Evolutionary conservation across 2,329 filamentous ascomycete species (phyloP).

Genomic region (Hypoxylon sp.): DNA sequence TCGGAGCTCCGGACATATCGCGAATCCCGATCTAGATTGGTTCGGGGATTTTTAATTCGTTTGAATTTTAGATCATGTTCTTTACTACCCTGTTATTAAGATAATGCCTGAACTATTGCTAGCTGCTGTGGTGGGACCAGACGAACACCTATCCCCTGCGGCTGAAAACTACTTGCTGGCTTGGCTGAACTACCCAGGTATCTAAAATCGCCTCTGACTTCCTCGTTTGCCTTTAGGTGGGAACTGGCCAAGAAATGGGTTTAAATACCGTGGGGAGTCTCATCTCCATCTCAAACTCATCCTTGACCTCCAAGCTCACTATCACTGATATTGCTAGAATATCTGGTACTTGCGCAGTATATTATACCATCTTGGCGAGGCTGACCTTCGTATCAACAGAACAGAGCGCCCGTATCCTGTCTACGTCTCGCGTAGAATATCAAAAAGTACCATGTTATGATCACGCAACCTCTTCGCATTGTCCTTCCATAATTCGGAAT

Average conservation of each 20-base stretch:
- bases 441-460: not conserved
- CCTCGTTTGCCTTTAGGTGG: not conserved
- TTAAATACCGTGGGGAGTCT: constrained; percentile 2
- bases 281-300: not conserved
- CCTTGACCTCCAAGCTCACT: not conserved
- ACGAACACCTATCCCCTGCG: constrained; percentile 19
- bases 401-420: not conserved
- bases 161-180: constrained; percentile 22
- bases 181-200: constrained; percentile 1
- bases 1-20: constrained; percentile 35
- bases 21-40: constrained; percentile 2
- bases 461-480: constrained; percentile 24
- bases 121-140: constrained; percentile 30
- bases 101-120: constrained; percentile 11
- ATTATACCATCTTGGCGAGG: constrained; percentile 7
- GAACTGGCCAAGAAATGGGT: not conserved
- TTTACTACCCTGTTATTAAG: not conserved
- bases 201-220: constrained; percentile 14
- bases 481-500: constrained; percentile 23
- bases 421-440: not conserved
- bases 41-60: constrained; percentile 6
- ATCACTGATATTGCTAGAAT: constrained; percentile 4
- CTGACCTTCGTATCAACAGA: constrained; percentile 7
- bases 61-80: not conserved
- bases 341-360: constrained; percentile 1